These are phyloP conservation scores for Pouteria glomerata DNA, from an alignment of 148 eudicot species.

Conservation along the genomic window DNA sequence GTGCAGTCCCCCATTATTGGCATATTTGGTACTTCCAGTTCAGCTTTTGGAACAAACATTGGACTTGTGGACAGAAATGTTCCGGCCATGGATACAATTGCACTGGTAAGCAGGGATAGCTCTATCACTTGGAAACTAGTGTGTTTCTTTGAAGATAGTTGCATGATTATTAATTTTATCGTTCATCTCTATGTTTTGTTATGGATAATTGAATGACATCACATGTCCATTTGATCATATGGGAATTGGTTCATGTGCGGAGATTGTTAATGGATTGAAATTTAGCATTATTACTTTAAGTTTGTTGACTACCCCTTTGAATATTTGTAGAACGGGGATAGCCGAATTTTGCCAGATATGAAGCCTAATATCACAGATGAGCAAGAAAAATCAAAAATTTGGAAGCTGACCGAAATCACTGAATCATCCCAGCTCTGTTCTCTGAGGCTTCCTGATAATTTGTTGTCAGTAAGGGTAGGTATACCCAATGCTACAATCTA, in stretches of 20 bases:
- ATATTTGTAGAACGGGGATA: slow-evolving; percentile 35
- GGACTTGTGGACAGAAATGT: slow-evolving; percentile 31
- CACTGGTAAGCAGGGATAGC: slow-evolving; percentile 22
- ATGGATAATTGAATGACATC: neutral
- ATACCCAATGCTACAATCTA: neutral
- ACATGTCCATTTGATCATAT: neutral
- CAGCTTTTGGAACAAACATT: slow-evolving; percentile 33
- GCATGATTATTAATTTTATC: neutral
- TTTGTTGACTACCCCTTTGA: neutral
- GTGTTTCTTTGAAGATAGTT: neutral
- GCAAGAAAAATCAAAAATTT: slow-evolving; percentile 31
- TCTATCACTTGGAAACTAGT: neutral
- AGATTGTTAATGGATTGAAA: neutral
- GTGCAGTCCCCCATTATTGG: slow-evolving; percentile 34
- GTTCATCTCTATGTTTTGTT: neutral
- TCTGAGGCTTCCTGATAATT: slow-evolving; percentile 52
- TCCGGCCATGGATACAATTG: slow-evolving; percentile 27
- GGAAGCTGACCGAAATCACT: slow-evolving; percentile 46
- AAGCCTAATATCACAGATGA: slow-evolving; percentile 35
- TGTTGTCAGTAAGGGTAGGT: slow-evolving; percentile 39
- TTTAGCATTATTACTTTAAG: neutral
- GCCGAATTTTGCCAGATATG: slow-evolving; percentile 24
- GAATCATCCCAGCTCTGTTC: slow-evolving; percentile 46
- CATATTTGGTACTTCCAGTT: slow-evolving; percentile 29
- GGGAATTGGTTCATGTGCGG: neutral